These are phyloP conservation scores for Skeletonema grethae DNA, from an alignment of 108 stramenopile species.

Conservation along the genomic window DNA sequence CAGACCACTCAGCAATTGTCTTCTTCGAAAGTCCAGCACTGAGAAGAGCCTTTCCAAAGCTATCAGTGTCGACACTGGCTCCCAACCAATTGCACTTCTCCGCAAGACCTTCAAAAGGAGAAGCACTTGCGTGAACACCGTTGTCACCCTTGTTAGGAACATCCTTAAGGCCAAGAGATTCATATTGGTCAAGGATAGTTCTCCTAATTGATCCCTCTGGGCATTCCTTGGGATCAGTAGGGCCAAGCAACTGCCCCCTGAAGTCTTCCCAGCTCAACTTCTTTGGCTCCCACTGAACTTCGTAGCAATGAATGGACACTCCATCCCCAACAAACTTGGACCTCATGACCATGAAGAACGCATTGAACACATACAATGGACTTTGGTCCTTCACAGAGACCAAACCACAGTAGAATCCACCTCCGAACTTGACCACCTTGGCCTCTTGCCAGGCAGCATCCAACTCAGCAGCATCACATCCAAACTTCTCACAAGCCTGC, in stretches of 20 bases:
- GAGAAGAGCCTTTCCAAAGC: slow-evolving; percentile 80
- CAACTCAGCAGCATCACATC: slow-evolving; percentile 69
- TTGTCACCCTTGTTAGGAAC: slow-evolving; percentile 91
- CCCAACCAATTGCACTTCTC: slow-evolving; percentile 89
- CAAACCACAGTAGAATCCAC: slow-evolving; percentile 93
- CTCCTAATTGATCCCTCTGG: slow-evolving; percentile 79
- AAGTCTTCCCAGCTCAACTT: slow-evolving; percentile 84
- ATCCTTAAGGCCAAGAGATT: slow-evolving; percentile 67
- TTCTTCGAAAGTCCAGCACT: slow-evolving; percentile 64
- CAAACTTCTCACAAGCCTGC: slow-evolving; percentile 88
- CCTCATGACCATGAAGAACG: slow-evolving; percentile 92
- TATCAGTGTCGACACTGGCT: slow-evolving; percentile 58
- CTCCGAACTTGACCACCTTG: slow-evolving; percentile 91
- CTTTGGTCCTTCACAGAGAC: slow-evolving; percentile 50
- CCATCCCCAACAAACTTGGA: slow-evolving; percentile 83
- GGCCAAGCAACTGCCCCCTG: slow-evolving; percentile 81
- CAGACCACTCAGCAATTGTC: slow-evolving; percentile 76
- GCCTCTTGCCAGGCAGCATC: slow-evolving; percentile 77
- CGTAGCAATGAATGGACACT: slow-evolving; percentile 84
- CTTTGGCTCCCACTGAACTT: slow-evolving; percentile 86
- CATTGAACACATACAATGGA: slow-evolving; percentile 92
- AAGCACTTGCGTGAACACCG: slow-evolving; percentile 91
- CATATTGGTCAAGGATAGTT: slow-evolving; percentile 72
- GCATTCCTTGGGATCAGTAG: slow-evolving; percentile 87
- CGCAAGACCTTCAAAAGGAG: slow-evolving; percentile 92